phyloP scores from a whole-genome alignment of 345 rosid genomes.

The Populus euphratica region DNA sequence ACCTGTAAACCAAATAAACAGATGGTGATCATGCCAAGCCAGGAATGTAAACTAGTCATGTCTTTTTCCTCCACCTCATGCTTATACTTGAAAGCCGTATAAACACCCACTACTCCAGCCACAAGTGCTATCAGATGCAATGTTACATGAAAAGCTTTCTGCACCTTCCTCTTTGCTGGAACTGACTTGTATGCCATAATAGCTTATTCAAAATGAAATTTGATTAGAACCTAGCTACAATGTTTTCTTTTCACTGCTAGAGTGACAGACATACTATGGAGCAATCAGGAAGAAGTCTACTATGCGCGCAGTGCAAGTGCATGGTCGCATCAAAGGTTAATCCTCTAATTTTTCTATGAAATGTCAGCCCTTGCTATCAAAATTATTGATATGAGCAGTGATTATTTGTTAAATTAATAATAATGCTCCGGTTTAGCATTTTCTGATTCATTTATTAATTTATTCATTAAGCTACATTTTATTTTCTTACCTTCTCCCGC shows the following conservation, averaged over 20 bases:
- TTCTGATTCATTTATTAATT: neutral
- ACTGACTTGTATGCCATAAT: conserved; percentile 51
- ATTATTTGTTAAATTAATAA: too few species aligned
- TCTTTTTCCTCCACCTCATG: conserved; percentile 20
- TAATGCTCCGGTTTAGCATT: too few species aligned
- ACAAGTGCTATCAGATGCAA: conserved; percentile 40
- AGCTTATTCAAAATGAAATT: conserved; percentile 26
- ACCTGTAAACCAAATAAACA: conserved; percentile 49
- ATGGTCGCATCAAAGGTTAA: too few species aligned
- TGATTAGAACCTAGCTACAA: too few species aligned
- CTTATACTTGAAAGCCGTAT: conserved; percentile 40
- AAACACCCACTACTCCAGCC: conserved; percentile 40
- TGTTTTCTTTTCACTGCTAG: too few species aligned
- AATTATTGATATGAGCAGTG: too few species aligned
- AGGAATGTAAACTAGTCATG: conserved; percentile 42
- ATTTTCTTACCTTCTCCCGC: conserved; percentile 46
- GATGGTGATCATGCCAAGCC: conserved; percentile 57
- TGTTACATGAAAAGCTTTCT: conserved; percentile 30
- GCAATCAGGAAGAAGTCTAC: neutral
- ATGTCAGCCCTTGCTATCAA: too few species aligned
- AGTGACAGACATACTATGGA: too few species aligned
- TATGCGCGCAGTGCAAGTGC: too few species aligned
- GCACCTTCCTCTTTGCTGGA: conserved; percentile 29
- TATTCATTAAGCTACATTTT: neutral
- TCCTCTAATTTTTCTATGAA: too few species aligned